Evolutionary conservation across 2,329 filamentous ascomycete genomes (phyloP), one percentile per base, ranked within the genome.

Genomic region (Diaporthe sp.): DNA sequence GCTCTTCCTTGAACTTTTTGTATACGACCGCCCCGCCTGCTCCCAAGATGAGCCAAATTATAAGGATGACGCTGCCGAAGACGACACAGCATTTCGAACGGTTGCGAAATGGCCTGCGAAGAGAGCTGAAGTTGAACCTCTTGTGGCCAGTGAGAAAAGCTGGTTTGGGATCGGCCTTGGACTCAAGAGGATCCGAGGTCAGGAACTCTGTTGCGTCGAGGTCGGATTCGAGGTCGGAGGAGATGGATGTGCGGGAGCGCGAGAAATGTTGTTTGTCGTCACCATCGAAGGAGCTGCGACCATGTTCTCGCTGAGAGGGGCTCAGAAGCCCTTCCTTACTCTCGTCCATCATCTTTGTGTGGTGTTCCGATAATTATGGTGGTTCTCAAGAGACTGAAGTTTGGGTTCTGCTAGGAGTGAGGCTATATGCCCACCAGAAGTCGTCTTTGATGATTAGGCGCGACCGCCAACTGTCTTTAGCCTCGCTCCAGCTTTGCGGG

Each of bases 1-100:
- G 90, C 4, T 86, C 83, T 20, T 85, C 79, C 58, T 82, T 86
- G 71, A 86, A 87, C 80, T 88, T 89, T 70, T 86, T 87, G 81
- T 87, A 90, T 22, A 85, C 85, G 47, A 90, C 84, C 7, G 85
- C 85, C 20, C 86, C 86, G 20, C 85, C 84, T 0, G 83, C 83
- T 15, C 83, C 84, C 10, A 90, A 78, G 28, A 87, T 73, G 3
- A 87, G 75, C 80, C 84, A 84, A 5, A 86, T 75, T 6, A 82
- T 58, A 4, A 81, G 80, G 15, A 84, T 76, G 22, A 86, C 57
- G 8, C 76, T 80, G 34, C 81, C 81, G 4, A 83, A 71, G 15
- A 83, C 68, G 7, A 85, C 76, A 75, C 84, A 85, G 80, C 82
- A 85, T n/a, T 82, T 83, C 3, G 82, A 85, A 67, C 79, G 76